Base-by-base conservation (phyloP, 2,329 filamentous ascomycete genomes). In the Alternaria panax region DNA sequence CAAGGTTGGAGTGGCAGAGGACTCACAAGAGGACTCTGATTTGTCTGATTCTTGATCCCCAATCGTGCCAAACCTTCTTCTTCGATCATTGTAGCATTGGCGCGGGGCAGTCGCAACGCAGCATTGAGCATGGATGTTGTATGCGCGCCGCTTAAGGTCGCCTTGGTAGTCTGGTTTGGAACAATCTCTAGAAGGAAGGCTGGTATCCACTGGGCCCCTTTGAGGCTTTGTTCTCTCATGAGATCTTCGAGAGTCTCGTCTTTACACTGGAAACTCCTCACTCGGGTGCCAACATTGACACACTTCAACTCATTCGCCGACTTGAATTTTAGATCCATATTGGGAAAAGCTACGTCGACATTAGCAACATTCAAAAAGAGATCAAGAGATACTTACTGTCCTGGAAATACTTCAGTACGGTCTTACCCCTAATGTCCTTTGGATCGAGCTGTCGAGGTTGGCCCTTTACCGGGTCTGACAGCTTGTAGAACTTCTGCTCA, bases 11-110 rank as follows among this genome's bases (percentile, higher is more conserved):
- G n/a, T n/a, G n/a, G n/a, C n/a, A n/a, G 28, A 2, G 28, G 5
- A 30, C 28, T 30, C 28, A 30, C 28, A 30, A 30, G 28, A 12
- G 11, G 28, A n/a, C n/a, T n/a, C n/a, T n/a, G n/a, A n/a, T n/a
- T 30, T 12, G 8, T 4, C 4, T 30, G 28, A 9, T 30, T 30
- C 28, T 27, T 43, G 14, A 43, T 6, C 5, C 41, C 41, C 5
- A 65, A 42, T 6, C 41, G 41, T 4, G 24, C 24, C 1, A 65
- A 27, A 12, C 63, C 57, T 40, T 65, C 57, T n/a, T 54, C 9
- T 42, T 63, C 32, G 18, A 36, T 32, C 20, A 51, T 2, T 50
- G 34, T 16, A 5, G 4, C 24, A 8, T 43, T 43, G 7, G n/a
- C 24, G 3, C 24, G 24, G 16, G 41, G 41, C 8, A 20, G n/a